phyloP scores from a whole-genome alignment of 1,139 yeast genomes.

The Meyerozyma athensensis region DNA sequence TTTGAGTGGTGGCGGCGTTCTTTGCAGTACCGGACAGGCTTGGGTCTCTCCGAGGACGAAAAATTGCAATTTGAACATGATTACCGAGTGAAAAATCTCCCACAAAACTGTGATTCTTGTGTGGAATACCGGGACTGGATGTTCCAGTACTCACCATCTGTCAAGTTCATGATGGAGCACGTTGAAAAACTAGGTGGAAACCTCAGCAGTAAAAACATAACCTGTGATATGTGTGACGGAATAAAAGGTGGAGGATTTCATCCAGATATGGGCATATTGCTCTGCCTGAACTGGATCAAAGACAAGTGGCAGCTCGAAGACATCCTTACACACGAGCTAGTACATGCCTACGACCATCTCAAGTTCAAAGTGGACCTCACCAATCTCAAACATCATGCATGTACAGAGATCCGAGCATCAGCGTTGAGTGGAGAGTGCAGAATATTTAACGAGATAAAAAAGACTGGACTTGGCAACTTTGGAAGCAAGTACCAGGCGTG shows the following conservation, averaged over 20 bases:
- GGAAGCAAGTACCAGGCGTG: constrained; percentile 87
- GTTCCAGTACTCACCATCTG: constrained; percentile 76
- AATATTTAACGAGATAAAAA: constrained; percentile 75
- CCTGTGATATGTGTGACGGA: constrained; percentile 83
- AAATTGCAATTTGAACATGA: constrained; percentile 57
- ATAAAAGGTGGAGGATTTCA: constrained; percentile 91
- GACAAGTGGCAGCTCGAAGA: constrained; percentile 86
- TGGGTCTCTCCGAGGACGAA: constrained; percentile 55
- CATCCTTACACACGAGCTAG: constrained; percentile 84
- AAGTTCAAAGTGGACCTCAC: constrained; percentile 83
- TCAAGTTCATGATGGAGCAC: constrained; percentile 82
- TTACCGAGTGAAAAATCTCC: constrained; percentile 42
- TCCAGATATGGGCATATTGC: constrained; percentile 78
- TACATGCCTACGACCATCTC: constrained; percentile 89
- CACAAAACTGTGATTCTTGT: constrained; percentile 56
- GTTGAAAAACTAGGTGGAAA: constrained; percentile 67
- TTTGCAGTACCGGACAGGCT: constrained; percentile 66
- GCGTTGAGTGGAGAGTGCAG: constrained; percentile 94
- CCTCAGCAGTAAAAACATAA: constrained; percentile 40
- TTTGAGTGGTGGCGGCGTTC: constrained; percentile 85
- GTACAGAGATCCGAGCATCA: constrained; percentile 93
- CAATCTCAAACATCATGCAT: constrained; percentile 88
- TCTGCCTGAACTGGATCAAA: constrained; percentile 81
- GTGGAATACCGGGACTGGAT: constrained; percentile 76
- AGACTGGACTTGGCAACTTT: constrained; percentile 57